Conservation (phyloP, 106 monocot species). For the Dendrobium chrysotoxum region DNA sequence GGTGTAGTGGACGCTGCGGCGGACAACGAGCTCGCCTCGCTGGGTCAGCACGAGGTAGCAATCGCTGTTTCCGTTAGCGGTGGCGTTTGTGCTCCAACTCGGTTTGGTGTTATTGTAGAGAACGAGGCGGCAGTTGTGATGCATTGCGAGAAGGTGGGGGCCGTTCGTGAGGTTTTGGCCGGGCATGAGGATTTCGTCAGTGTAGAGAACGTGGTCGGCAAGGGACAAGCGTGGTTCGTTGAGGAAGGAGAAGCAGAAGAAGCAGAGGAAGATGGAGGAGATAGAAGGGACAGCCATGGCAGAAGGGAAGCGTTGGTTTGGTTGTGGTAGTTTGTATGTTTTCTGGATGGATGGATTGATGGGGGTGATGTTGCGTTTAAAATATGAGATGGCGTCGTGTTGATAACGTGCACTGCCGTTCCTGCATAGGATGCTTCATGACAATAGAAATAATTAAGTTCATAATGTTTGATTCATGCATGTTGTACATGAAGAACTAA, state of each 20-base stretch:
- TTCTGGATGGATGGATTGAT: not conserved
- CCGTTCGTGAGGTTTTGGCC: slow-evolving; percentile 36
- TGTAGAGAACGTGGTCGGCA: slow-evolving; percentile 32
- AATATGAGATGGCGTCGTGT: not conserved
- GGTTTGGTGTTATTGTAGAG: not conserved
- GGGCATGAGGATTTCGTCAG: slow-evolving; percentile 24
- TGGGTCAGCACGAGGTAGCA: slow-evolving; percentile 31
- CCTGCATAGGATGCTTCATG: not conserved
- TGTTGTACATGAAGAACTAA: too few relatives aligned
- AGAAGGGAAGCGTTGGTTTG: too few relatives aligned
- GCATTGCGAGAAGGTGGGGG: slow-evolving; percentile 17
- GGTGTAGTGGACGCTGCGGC: slow-evolving; percentile 17
- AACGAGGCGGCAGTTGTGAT: slow-evolving; percentile 28
- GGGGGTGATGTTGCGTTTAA: not conserved
- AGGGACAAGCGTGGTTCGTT: not conserved
- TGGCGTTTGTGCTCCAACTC: slow-evolving; percentile 22
- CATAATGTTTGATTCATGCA: too few relatives aligned
- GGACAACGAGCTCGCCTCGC: slow-evolving; percentile 26
- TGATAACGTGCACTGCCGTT: not conserved
- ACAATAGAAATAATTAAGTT: not conserved
- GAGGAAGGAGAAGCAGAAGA: not conserved
- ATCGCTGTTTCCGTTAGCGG: not conserved
- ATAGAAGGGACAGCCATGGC: slow-evolving; percentile 1
- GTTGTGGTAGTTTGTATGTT: not conserved
- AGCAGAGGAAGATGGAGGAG: slow-evolving; percentile 6